Conservation (phyloP, 352 stramenopile species). For the Globisporangium orthogonon region DNA sequence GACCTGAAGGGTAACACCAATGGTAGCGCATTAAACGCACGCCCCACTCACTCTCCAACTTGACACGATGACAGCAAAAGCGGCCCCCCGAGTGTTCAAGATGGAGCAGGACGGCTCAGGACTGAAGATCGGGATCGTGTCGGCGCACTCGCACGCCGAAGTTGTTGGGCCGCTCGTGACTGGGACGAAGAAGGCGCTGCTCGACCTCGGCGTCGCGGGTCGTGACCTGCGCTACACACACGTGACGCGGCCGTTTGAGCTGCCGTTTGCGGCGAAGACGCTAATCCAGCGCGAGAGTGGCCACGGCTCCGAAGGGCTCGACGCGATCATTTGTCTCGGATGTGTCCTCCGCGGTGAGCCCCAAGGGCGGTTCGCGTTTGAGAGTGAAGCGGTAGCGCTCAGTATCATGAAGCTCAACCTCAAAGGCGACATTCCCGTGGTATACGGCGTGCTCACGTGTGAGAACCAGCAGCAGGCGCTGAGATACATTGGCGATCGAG, state of each 20-base stretch:
- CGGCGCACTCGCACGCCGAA: constrained; percentile 44
- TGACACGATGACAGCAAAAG: constrained; percentile 12
- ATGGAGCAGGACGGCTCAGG: constrained; percentile 13
- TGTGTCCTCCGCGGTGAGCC: constrained; percentile 93
- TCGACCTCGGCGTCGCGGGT: constrained; percentile 39
- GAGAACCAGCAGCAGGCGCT: constrained; percentile 88
- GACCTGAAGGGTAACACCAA: no score
- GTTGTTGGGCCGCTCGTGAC: constrained; percentile 35
- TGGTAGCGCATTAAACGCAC: no score
- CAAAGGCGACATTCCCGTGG: constrained; percentile 68
- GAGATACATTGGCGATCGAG: constrained; percentile 14
- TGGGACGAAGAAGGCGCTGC: constrained; percentile 43
- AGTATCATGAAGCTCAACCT: constrained; percentile 96
- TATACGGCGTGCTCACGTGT: constrained; percentile 92
- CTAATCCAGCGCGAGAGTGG: constrained; percentile 57
- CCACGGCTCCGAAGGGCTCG: constrained; percentile 54
- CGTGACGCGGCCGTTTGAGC: constrained; percentile 92
- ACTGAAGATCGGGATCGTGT: constrained; percentile 47
- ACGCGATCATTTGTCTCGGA: constrained; percentile 94
- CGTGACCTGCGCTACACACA: constrained; percentile 40
- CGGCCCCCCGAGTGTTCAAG: constrained; percentile 1
- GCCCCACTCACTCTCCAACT: background rate
- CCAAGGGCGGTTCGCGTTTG: constrained; percentile 95
- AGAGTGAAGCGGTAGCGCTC: constrained; percentile 89
- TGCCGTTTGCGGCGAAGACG: constrained; percentile 88